Conservation (phyloP, 225 moss, liverwort and hornwort species). For the Bryum argenteum region DNA sequence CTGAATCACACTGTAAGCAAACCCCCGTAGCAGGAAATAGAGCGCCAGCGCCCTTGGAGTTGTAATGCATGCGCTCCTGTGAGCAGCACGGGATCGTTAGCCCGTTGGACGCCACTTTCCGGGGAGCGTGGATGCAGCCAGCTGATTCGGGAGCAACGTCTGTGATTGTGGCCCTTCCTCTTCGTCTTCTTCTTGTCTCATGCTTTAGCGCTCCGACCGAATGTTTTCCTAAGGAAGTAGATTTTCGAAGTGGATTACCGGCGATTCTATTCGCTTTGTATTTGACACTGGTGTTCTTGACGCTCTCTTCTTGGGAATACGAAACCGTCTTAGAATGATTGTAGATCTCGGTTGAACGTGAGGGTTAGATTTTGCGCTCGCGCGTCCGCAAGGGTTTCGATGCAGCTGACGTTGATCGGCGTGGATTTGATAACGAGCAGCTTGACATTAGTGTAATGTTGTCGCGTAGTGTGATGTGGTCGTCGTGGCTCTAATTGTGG, state of each 20-base stretch:
- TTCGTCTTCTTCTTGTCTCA: background rate
- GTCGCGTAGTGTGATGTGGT: conserved; percentile 23
- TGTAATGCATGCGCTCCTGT: conserved; percentile 47
- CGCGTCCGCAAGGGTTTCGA: conserved; percentile 9
- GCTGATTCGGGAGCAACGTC: conserved; percentile 52
- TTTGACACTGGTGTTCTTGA: conserved; percentile 45
- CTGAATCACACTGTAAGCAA: conserved; percentile 18
- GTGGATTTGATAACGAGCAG: background rate
- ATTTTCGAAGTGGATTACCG: conserved; percentile 22
- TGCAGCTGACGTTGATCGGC: conserved; percentile 18
- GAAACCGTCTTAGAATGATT: conserved; percentile 34
- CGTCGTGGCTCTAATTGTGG: conserved; percentile 17
- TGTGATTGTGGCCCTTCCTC: conserved; percentile 37
- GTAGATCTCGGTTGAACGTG: conserved; percentile 37
- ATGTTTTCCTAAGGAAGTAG: background rate
- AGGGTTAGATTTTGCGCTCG: conserved; percentile 33
- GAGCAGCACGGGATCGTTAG: conserved; percentile 31
- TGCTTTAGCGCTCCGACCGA: background rate
- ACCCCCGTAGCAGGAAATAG: background rate
- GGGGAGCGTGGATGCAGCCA: conserved; percentile 56
- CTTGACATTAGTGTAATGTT: conserved; percentile 29
- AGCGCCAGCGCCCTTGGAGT: conserved; percentile 1
- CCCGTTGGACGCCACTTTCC: conserved; percentile 26
- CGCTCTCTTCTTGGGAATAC: conserved; percentile 41
- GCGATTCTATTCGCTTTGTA: conserved; percentile 34